Conservation (phyloP, 2,329 filamentous ascomycete genomes). For the Colletotrichum noveboracense region DNA sequence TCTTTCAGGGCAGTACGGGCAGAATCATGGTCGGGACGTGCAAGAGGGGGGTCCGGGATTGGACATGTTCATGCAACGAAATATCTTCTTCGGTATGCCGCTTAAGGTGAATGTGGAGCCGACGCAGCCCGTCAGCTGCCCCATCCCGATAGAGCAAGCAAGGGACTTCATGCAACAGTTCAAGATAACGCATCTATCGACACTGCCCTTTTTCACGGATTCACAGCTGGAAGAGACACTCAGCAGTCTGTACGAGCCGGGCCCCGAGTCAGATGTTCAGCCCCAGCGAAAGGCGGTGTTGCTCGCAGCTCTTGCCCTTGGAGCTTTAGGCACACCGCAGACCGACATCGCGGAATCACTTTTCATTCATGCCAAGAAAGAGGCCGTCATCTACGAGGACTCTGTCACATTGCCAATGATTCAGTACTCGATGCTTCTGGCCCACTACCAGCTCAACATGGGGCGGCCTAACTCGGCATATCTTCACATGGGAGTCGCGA, state of each 20-base stretch:
- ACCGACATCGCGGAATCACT: constrained; percentile 29
- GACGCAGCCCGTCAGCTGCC: neutral
- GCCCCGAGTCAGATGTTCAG: constrained; percentile 7
- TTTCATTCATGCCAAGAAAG: constrained; percentile 28
- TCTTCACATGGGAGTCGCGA: constrained; percentile 30
- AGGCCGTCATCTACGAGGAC: constrained; percentile 30
- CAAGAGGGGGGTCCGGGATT: constrained; percentile 29
- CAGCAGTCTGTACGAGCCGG: constrained; percentile 19
- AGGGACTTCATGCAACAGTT: constrained; percentile 23
- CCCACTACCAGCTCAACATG: constrained; percentile 32
- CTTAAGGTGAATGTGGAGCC: constrained; percentile 21
- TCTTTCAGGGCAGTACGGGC: constrained; percentile 23
- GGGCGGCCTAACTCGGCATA: constrained; percentile 33
- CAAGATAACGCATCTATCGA: constrained; percentile 20
- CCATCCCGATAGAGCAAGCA: constrained; percentile 22
- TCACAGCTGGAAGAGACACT: constrained; percentile 27
- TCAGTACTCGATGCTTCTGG: constrained; percentile 29
- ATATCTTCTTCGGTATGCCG: constrained; percentile 35
- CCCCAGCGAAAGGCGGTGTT: constrained; percentile 27
- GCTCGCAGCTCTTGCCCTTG: constrained; percentile 28
- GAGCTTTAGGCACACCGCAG: constrained; percentile 27
- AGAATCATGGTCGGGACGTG: constrained; percentile 19
- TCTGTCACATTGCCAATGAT: constrained; percentile 35
- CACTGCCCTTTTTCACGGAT: constrained; percentile 25
- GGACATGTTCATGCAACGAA: constrained; percentile 33